A percentile compares a stretch with the other conserved stretches of the same genome.
phyloP scores from a whole-genome alignment of 225 moss, liverwort and hornwort species.

The Pleurozium schreberi region DNA sequence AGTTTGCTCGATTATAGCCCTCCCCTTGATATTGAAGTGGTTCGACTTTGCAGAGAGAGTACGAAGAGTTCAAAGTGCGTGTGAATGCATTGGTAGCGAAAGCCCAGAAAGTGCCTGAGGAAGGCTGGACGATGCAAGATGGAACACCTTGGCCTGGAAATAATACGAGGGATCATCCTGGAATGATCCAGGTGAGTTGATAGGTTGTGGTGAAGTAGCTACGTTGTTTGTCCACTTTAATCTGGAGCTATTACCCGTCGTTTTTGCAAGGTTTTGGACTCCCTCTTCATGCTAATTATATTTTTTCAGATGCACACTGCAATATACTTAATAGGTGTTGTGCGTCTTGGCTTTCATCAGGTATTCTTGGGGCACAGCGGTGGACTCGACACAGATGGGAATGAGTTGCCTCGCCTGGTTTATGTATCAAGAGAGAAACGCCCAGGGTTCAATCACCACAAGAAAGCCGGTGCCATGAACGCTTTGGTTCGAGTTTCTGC shows the following conservation, averaged over 20 bases:
- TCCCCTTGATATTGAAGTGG: not conserved
- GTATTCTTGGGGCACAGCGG: conserved; percentile 67
- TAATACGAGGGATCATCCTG: conserved; percentile 64
- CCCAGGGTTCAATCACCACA: conserved; percentile 65
- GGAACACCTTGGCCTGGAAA: conserved; percentile 77
- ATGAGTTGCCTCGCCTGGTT: conserved; percentile 57
- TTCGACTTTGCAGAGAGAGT: conserved; percentile 42
- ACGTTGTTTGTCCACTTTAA: not conserved
- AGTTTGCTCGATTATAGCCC: not conserved
- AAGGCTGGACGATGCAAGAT: conserved; percentile 77
- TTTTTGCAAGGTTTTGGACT: not conserved
- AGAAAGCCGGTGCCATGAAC: conserved; percentile 78
- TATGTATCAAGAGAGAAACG: conserved; percentile 68
- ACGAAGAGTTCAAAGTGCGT: conserved; percentile 70
- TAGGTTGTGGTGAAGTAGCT: not conserved
- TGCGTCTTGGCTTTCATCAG: not conserved
- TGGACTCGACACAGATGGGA: conserved; percentile 60
- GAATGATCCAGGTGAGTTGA: conserved; percentile 60
- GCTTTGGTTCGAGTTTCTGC: conserved; percentile 73
- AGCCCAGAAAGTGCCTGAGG: conserved; percentile 55
- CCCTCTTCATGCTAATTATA: not conserved
- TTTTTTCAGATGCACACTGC: not conserved
- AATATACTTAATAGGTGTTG: not conserved
- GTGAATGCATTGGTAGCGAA: conserved; percentile 68
- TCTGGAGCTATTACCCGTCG: not conserved